A percentile compares a stretch with the other conserved stretches of the same genome.
These are phyloP conservation scores for Exobasidium rhododendri DNA, from an alignment of 1,284 basidiomycete species.

Conservation along the genomic window DNA sequence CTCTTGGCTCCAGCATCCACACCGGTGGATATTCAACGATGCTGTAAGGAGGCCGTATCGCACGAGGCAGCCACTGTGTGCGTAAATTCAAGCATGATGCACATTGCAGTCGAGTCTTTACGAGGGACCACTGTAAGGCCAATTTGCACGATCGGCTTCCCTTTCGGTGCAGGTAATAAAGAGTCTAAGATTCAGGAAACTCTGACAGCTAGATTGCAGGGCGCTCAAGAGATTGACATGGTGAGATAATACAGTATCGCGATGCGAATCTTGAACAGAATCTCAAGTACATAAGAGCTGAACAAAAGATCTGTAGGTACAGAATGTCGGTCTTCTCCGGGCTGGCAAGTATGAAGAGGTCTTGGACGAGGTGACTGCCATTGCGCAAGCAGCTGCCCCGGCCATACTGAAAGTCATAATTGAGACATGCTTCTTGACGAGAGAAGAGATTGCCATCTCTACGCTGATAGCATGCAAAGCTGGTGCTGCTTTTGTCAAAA, in stretches of 20 bases:
- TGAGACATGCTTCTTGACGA: conserved; percentile 38
- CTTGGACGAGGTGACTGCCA: conserved; percentile 31
- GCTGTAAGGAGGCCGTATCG: conserved; percentile 34
- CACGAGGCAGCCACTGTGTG: conserved; percentile 38
- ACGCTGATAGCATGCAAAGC: conserved; percentile 30
- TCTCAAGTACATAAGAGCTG: too few relatives aligned
- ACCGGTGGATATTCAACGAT: conserved; percentile 24
- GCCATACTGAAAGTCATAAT: conserved; percentile 43
- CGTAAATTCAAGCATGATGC: conserved; percentile 41
- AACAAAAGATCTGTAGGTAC: too few relatives aligned
- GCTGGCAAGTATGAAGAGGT: conserved; percentile 25
- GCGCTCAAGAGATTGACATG: conserved; percentile 49
- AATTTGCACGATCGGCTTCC: conserved; percentile 20
- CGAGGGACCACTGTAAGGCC: conserved; percentile 16
- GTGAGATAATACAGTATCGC: conserved; percentile 17
- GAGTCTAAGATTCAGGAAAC: conserved; percentile 37
- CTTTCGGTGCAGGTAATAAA: conserved; percentile 28
- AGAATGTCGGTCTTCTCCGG: conserved; percentile 41
- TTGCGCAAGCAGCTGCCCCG: conserved; percentile 27
- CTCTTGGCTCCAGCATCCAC: conserved; percentile 41
- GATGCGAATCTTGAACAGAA: neutral
- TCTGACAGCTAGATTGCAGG: conserved; percentile 23
- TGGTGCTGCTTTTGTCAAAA: conserved; percentile 46
- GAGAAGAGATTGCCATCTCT: conserved; percentile 32
- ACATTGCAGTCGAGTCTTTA: conserved; percentile 61